phyloP scores from a whole-genome alignment of 306 rosid genomes.

The Psophocarpus tetragonolobus region DNA sequence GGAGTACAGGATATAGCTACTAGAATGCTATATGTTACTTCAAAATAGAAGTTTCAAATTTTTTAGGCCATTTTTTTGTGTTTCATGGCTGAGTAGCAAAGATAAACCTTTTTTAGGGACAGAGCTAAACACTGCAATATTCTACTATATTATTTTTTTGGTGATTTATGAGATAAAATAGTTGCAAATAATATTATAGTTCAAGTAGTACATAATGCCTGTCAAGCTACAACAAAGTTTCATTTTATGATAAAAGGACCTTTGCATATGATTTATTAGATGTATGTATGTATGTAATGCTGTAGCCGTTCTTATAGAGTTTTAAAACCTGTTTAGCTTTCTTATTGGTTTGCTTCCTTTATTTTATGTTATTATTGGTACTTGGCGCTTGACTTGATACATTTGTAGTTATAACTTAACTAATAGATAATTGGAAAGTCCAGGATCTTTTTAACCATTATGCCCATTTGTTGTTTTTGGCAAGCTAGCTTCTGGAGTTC shows the following conservation, averaged over 20 bases:
- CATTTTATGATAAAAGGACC: background rate
- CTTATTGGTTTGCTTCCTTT: background rate
- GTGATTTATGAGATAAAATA: background rate
- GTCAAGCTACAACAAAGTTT: background rate
- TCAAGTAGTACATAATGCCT: background rate
- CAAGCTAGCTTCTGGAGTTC: background rate
- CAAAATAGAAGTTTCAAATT: background rate
- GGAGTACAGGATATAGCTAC: background rate
- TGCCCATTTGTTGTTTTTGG: background rate
- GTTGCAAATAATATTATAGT: background rate
- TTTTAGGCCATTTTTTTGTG: background rate
- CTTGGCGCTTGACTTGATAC: background rate
- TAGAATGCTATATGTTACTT: background rate
- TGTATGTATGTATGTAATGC: background rate
- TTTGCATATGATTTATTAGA: background rate
- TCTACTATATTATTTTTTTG: background rate
- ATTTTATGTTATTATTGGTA: background rate
- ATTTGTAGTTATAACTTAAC: background rate
- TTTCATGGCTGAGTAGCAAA: background rate
- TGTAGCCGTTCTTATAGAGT: background rate
- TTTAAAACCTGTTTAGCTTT: background rate
- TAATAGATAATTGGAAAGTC: background rate
- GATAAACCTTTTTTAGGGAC: background rate
- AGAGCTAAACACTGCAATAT: background rate
- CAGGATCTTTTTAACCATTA: background rate